phyloP scores from a whole-genome alignment of 2,329 filamentous ascomycete genomes.

The Domatiomyces catenatus region DNA sequence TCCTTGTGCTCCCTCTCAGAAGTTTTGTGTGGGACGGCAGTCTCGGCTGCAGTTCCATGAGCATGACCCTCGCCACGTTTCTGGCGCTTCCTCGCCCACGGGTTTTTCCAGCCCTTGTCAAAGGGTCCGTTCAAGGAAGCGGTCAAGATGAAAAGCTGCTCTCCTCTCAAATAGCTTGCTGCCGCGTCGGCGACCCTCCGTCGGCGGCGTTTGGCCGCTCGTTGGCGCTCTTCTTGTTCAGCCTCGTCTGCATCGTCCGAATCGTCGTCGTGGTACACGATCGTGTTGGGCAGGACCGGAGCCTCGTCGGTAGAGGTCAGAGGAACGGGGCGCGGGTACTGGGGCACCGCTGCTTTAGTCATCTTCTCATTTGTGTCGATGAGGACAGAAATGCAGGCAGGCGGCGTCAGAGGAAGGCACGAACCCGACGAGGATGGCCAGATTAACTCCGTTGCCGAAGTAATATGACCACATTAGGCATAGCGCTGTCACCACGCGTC shows the following conservation, averaged over 20 bases:
- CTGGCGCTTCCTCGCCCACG: conserved; percentile 22
- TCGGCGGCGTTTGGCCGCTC: conserved; percentile 23
- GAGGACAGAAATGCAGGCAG: not conserved
- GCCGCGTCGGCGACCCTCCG: conserved; percentile 28
- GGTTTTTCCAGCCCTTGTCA: conserved; percentile 30
- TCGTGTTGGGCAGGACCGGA: conserved; percentile 10
- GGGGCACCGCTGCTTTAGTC: conserved; percentile 2
- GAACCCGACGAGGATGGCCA: not conserved
- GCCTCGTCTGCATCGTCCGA: not conserved
- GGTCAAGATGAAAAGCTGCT: conserved; percentile 30
- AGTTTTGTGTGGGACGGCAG: not conserved
- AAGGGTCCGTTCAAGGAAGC: conserved; percentile 33
- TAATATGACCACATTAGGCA: not conserved
- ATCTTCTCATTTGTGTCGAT: not conserved
- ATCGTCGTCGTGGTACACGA: conserved; percentile 10
- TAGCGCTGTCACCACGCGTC: not conserved
- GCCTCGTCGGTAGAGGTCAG: conserved; percentile 10
- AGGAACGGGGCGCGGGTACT: conserved; percentile 14
- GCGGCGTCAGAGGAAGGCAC: not conserved
- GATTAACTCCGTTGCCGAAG: not conserved
- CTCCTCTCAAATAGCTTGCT: conserved; percentile 27
- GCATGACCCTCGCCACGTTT: conserved; percentile 10
- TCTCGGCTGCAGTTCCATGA: not conserved
- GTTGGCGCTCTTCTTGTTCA: conserved; percentile 3
- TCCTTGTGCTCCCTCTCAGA: not conserved